phyloP scores from a whole-genome alignment of 495 filamentous ascomycete species.

The Aspergillus olivimuriae region DNA sequence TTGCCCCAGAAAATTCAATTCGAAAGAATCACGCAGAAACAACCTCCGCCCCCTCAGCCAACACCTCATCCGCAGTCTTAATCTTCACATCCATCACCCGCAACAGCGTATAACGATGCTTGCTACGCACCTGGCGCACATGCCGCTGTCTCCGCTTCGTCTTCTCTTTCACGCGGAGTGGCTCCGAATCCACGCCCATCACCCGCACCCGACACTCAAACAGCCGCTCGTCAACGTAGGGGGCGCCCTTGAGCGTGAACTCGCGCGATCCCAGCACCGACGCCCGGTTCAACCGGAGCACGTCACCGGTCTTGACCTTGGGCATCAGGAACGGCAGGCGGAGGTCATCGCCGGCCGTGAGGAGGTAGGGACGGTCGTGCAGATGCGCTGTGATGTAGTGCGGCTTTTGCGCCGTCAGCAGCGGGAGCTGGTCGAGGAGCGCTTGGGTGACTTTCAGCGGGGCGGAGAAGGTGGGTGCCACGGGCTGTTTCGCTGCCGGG shows the following conservation, averaged over 20 bases:
- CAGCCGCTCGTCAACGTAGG: conserved; percentile 70
- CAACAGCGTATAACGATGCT: conserved; percentile 83
- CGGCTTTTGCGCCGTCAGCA: conserved; percentile 66
- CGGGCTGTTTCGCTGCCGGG: conserved; percentile 28
- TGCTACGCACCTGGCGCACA: conserved; percentile 67
- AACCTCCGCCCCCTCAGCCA: conserved; percentile 36
- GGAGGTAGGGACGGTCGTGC: conserved; percentile 82
- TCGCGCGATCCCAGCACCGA: conserved; percentile 75
- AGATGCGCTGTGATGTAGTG: conserved; percentile 88
- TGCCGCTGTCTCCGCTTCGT: conserved; percentile 82
- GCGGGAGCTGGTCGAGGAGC: conserved; percentile 63
- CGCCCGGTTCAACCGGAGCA: conserved; percentile 80
- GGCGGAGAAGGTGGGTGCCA: conserved; percentile 28
- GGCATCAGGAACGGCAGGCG: conserved; percentile 96
- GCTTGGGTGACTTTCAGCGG: conserved; percentile 46
- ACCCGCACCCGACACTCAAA: conserved; percentile 84
- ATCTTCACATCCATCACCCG: conserved; percentile 75
- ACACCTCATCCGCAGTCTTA: conserved; percentile 52
- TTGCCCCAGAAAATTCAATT: too few species aligned
- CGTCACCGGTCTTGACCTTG: conserved; percentile 71
- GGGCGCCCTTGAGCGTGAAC: conserved; percentile 75
- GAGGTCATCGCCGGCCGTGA: conserved; percentile 77
- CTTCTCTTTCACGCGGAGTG: conserved; percentile 82
- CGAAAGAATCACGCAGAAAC: too few species aligned
- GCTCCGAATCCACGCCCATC: conserved; percentile 82